These are phyloP conservation scores for Triangularia setosa DNA, from an alignment of 2,329 filamentous ascomycete species.

Conservation along the genomic window DNA sequence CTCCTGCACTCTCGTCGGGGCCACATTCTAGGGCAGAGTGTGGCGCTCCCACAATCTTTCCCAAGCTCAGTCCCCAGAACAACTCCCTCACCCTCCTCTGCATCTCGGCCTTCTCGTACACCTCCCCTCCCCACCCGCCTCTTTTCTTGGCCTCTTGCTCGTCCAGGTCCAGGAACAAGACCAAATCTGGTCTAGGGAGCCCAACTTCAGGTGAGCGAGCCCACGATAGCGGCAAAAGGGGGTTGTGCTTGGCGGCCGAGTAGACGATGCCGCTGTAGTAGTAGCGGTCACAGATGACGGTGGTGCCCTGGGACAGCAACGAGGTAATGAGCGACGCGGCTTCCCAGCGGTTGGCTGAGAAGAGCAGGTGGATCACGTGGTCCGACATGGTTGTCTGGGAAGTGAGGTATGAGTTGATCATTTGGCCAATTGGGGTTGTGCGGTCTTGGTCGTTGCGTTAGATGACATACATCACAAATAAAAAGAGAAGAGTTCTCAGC, in stretches of 20 bases:
- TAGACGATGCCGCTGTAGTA: constrained; percentile 95
- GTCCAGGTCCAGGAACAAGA: constrained; percentile 80
- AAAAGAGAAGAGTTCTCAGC: not conserved
- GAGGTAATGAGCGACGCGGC: constrained; percentile 51
- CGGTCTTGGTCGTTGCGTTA: constrained; percentile 48
- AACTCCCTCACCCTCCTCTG: constrained; percentile 73
- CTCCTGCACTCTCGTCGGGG: constrained; percentile 18
- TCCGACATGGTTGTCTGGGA: constrained; percentile 72
- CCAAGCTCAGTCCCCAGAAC: constrained; percentile 58
- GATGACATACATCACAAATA: not conserved
- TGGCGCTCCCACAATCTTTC: constrained; percentile 36
- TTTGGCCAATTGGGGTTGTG: constrained; percentile 76
- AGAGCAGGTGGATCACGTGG: constrained; percentile 84
- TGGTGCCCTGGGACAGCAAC: constrained; percentile 62
- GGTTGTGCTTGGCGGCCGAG: constrained; percentile 79
- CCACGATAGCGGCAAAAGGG: constrained; percentile 68
- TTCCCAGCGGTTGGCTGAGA: constrained; percentile 91
- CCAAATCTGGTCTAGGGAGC: constrained; percentile 80
- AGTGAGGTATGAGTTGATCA: constrained; percentile 81
- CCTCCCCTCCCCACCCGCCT: constrained; percentile 84
- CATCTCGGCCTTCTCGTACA: constrained; percentile 82
- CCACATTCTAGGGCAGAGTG: not conserved
- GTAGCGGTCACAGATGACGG: constrained; percentile 85
- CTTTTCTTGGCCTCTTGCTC: constrained; percentile 67
- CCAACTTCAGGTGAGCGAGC: constrained; percentile 80